Base-by-base conservation (phyloP, 306 rosid species). In the Cicer chorassanicum region DNA sequence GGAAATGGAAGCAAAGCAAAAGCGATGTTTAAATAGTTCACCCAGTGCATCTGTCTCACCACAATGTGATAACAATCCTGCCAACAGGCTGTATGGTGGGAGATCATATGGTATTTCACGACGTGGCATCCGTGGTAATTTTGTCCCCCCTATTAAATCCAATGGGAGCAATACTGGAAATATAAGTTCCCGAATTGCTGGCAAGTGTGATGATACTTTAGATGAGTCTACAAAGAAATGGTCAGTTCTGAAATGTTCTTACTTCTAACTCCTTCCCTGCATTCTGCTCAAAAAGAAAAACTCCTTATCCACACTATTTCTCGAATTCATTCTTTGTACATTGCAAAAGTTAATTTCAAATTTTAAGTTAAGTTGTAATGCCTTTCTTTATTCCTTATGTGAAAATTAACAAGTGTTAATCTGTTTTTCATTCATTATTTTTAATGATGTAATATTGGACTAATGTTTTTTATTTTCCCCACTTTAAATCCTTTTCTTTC, bases 171-270 rank as follows among this genome's bases (percentile, higher is more conserved):
- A 71, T 72, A 73, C 74, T 43, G 97, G 92, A 77, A 88, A 89
- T 86, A 24, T 70, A 71, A 85, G 89, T 55, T 83, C 97, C 61
- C 86, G 87, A 68, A 71, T 49, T 11, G 80, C 83, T 74, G 97
- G 95, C 83, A 94, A 86, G 86, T 50, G 77, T 13, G 97, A 86
- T 70, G 97, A 94, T 83, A 44, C 93, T 66, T 72, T 86, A 67
- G 97, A 88, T 36, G 99, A 90, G 73, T 81, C 97, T 61, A 90
- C 96, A 68, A 92, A 89, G 85, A 89, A 78, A 89, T 94, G 99
- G 99, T 94, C 78, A 85, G 90, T 84, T 67, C 77, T 84, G 51
- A 66, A 67, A 24, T 66, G 64, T 80, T 75, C 56, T 44, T 46
- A 44, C 68, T 50, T 78, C 69, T 53, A 49, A 62, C 38, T 78